Evolutionary conservation across 495 filamentous ascomycete species (phyloP), one percentile per base, ranked within the genome.

Genomic region (Daldinia loculata): DNA sequence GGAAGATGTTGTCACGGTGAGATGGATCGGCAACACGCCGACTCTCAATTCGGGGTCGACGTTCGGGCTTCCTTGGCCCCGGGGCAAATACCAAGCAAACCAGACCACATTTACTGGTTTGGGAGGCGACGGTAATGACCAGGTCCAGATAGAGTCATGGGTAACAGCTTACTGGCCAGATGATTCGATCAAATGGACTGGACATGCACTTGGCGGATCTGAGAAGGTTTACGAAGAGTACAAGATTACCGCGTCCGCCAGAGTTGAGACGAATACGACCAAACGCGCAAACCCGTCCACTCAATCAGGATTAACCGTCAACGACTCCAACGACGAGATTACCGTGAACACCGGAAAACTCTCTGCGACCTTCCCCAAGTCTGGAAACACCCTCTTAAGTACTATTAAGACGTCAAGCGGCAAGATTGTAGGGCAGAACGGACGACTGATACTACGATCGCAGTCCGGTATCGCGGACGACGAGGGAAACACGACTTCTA

Each of bases 161-260:
- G 71, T 79, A 7, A 83, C 76, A 1, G 81, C 77, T 1, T 80
- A 80, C 58, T 84, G 83, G 83, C 75, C 77, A 8, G 83, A 84
- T 66, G 80, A 77, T 29, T 80, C 81, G 6, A 76, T 83, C 45
- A 84, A 84, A 75, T 84, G 83, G 83, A 82, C 80, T 2, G 81
- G 78, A 0, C 81, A 84, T 61, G 81, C 83, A 14, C 60, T 84
- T 30, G 69, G 75, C 8, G 71, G 67, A 29, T 72, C 71, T 7
- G 67, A 70, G 3, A 71, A 65, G 1, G 43, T 72, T 12, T 64
- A 69, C 17, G 66, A 71, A 27, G 59, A 34, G 5, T 80, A 77
- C 52, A 77, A 55, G 11, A 36, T 80, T 30, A 72, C 63, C 0
- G 75, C 65, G 5, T 69, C 70, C 12, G 59, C 61, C 2, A 26